Conservation (phyloP, 805 yeast genomes). For the Suhomyces vadensis region DNA sequence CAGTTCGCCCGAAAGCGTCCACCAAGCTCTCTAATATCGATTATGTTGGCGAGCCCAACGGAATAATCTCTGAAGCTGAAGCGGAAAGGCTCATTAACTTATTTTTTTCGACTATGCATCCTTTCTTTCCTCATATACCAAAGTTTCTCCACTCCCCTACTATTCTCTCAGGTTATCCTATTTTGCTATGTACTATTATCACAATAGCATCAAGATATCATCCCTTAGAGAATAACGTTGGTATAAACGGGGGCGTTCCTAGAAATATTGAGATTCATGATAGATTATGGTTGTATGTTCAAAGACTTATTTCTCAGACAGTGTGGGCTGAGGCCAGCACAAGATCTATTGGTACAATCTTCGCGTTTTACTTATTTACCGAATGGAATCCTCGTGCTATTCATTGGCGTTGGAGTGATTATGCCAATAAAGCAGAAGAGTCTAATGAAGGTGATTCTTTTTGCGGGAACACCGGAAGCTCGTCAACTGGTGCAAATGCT, state of each 20-base stretch:
- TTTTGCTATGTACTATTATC: conserved; percentile 74
- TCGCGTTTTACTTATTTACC: conserved; percentile 79
- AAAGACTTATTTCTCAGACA: conserved; percentile 75
- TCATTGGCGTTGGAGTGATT: conserved; percentile 84
- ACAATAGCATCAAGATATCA: conserved; percentile 83
- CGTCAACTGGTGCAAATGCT: not conserved
- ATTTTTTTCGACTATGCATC: conserved; percentile 80
- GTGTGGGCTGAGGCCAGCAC: conserved; percentile 95
- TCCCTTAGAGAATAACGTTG: conserved; percentile 45
- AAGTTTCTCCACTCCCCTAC: conserved; percentile 65
- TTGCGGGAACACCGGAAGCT: not conserved
- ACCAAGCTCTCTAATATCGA: conserved; percentile 57
- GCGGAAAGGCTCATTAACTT: conserved; percentile 57
- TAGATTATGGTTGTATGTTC: conserved; percentile 81
- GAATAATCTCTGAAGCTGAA: conserved; percentile 61
- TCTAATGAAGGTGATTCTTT: conserved; percentile 11
- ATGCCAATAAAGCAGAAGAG: conserved; percentile 65
- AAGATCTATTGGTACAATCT: conserved; percentile 80
- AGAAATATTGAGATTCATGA: conserved; percentile 70
- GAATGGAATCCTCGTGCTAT: conserved; percentile 97
- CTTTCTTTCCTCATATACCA: conserved; percentile 88
- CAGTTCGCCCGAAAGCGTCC: conserved; percentile 49
- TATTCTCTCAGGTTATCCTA: conserved; percentile 73
- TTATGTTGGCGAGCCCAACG: conserved; percentile 57
- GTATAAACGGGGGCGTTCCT: conserved; percentile 30